Conservation (phyloP, 306 rosid genomes). For the Cucumis hystrix region DNA sequence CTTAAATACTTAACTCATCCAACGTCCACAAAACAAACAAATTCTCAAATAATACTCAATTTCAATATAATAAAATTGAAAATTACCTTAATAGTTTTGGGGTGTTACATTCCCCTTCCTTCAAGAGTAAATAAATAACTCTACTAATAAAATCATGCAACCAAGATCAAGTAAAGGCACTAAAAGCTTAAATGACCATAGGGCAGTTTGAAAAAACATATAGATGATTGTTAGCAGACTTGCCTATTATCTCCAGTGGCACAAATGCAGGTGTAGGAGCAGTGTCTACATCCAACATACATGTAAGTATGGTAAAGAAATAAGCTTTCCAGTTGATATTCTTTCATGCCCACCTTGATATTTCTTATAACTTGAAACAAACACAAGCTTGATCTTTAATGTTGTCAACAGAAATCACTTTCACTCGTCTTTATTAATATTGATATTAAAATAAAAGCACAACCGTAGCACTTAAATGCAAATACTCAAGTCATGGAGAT, state of each 20-base stretch:
- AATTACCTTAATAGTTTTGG: too few species aligned
- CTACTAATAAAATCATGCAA: background rate
- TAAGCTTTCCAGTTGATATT: slow-evolving; percentile 82
- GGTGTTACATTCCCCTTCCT: too few species aligned
- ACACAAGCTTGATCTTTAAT: background rate
- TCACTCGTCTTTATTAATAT: background rate
- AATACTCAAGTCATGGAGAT: background rate
- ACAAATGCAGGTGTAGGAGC: slow-evolving; percentile 89
- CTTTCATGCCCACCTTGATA: slow-evolving; percentile 67
- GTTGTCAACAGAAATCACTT: background rate
- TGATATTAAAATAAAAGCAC: background rate
- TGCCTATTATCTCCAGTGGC: slow-evolving; percentile 84
- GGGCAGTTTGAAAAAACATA: background rate
- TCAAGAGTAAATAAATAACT: background rate
- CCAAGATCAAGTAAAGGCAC: background rate
- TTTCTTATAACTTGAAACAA: slow-evolving; percentile 63
- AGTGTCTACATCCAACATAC: slow-evolving; percentile 96
- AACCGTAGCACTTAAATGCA: background rate
- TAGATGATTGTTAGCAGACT: background rate
- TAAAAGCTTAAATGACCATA: background rate
- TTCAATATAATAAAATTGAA: too few species aligned
- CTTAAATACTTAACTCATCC: too few species aligned
- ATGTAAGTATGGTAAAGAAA: slow-evolving; percentile 93
- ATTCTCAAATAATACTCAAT: too few species aligned
- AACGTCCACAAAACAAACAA: too few species aligned